Base-by-base conservation (phyloP, 306 rosid species). In the Acacia crassicarpa region DNA sequence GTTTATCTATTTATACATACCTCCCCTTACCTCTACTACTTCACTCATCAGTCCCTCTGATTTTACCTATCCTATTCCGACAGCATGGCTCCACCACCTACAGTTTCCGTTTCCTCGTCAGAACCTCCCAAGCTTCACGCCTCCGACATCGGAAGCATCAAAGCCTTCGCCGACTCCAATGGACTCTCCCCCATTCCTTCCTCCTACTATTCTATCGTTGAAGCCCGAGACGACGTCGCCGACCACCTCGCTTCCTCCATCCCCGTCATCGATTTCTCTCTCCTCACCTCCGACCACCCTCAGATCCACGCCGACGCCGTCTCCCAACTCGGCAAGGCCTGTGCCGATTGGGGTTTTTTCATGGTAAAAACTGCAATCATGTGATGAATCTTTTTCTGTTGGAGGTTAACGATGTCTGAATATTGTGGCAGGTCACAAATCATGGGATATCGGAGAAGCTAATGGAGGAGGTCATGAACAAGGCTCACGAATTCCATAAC, bases 331-430 rank as follows among this genome's bases (percentile, higher is more conserved):
- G 81, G 65, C 82, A 68, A 78, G 33, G 88, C 88, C 38, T 88
- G 91, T 58, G 45, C 86, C 0, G 81, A 90, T 3, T 90, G 93
- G 91, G 90, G 90, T 22, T 84, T 84, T 79, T 90, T 90, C 88
- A 63, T 84, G 84, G 88, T 88, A 4, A 44, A 71, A 22, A 9
- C 8, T 27, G 6, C 3, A 23, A 14, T 6, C 48, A 38, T 22
- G 6, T 19, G 8, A 38, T 38, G 6, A 45, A 45, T 11, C 15
- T 0, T 45, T 44, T 45, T 10, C 49, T 12, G 27, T 35, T n/a
- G 30, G 20, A 54, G 13, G 15, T 20, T 59, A 61, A 16, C 27
- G 2, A 6, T n/a, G 66, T 63, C n/a, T 30, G 7, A 5, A 32
- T 53, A 19, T 30, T 10, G 3, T 65, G 11, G 54, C 77, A 91